Evolutionary conservation across 805 yeast genomes (phyloP), one percentile per base, ranked within the genome.

Genomic region (Millerago galiae): DNA sequence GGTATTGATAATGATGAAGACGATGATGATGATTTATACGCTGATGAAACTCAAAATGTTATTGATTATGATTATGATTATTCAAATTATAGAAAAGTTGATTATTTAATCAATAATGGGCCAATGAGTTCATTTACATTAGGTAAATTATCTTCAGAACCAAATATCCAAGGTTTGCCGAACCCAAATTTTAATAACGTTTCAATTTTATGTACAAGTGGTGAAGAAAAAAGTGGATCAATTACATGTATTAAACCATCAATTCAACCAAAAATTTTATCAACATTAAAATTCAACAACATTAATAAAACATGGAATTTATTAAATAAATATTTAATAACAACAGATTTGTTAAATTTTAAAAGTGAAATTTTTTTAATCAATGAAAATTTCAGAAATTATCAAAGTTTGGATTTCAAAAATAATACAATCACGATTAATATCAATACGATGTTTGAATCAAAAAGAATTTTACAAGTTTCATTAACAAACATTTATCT

Each of bases 291-390:
- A 46, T 84, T 84, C 54, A 81, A 82, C 16, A 83, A 79, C 55
- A 81, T 83, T 28, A 77, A 81, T 49, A 77, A 81, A 51, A 71
- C 85, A 53, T 89, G 95, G 95, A 83, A 84, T 34, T 60, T 86
- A 25, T 63, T 67, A 38, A 78, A 78, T 54, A 72, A 71, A 47
- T 85, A 74, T 55, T 65, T 87, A 37, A 71, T 87, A 16, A 83
- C 95, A 0, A 83, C 95, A 0, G 90, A 83, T 56, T 74, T 75
- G 33, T 63, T 70, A 15, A 76, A 77, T 46, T 70, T 70, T 38
- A 81, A 79, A 49, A 79, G 88, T 17, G 89, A 84, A 54, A 74
- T 83, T 29, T 83, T 83, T 54, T 74, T 76, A 47, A 75, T 82
- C 46, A 70, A 73, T 38, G 75, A 77, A 42, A 74, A 77, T 21